Base-by-base conservation (phyloP, 2,329 filamentous ascomycete species). In the Xylaria sp. region DNA sequence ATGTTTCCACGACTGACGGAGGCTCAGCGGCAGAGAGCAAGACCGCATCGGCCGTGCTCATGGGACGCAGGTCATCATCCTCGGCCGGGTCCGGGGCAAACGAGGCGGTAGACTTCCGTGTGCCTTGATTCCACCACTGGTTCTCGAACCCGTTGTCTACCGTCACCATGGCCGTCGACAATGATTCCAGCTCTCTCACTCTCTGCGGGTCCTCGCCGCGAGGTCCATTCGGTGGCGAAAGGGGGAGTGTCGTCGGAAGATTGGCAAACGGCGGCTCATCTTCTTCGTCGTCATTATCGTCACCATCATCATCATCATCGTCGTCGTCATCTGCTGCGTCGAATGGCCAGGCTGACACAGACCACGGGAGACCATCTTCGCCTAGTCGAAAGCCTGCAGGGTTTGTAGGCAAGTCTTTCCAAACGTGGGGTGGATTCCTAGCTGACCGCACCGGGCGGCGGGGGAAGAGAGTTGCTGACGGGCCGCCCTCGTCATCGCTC, bases 131-230 rank as follows among this genome's bases (percentile, higher is more conserved):
- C 85, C 85, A 87, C 85, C 85, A 87, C 75, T 87, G 85, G 69
- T 84, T 83, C 77, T 88, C 85, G 70, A 88, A 87, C 2, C 85
- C 85, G 71, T 87, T 88, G 72, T 88, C 85, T 2, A 88, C 83
- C 2, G 85, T 87, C 79, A 87, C 82, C 81, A 88, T 82, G 45
- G 85, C 85, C 3, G 82, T 81, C 9, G 84, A 85, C 3, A 88
- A 78, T 0, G 83, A 81, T 63, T 84, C 84, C 2, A 87, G 81
- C 53, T 86, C 83, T 17, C 74, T 72, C 8, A 73, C 78, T 14
- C 76, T 72, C 36, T 78, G 76, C 0, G 81, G 79, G 50, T 84
- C 82, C n/a, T 74, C 70, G 24, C 73, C 70, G 14, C 70, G 72
- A 17, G 71, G 73, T 45, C 65, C 59, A 7, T 21, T 63, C 2